These are phyloP conservation scores for Erucastrum elatum DNA, from an alignment of 345 rosid species.

Conservation along the genomic window DNA sequence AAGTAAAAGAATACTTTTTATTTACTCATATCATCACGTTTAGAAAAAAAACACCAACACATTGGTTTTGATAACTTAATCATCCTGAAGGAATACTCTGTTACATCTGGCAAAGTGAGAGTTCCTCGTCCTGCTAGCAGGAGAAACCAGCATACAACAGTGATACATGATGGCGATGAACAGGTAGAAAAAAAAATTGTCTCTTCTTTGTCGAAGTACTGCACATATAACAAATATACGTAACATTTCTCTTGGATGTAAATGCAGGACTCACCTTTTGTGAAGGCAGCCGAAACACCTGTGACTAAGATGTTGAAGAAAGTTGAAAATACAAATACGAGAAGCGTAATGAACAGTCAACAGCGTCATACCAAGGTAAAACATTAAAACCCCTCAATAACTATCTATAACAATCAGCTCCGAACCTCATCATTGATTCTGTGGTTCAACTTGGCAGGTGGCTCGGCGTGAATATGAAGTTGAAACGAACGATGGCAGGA, in stretches of 20 bases:
- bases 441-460: constrained; percentile 50
- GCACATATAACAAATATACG: not conserved
- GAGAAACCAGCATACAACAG: constrained; percentile 42
- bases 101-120: constrained; percentile 62
- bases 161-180: constrained; percentile 46
- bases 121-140: constrained; percentile 45
- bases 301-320: constrained; percentile 58
- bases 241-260: not conserved
- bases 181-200: constrained; percentile 41
- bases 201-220: constrained; percentile 13
- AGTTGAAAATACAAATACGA: constrained; percentile 51
- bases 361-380: constrained; percentile 74
- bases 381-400: too few species aligned
- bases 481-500: constrained; percentile 62
- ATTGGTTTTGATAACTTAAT: not conserved
- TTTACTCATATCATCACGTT: too few species aligned
- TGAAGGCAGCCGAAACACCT: constrained; percentile 55
- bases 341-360: constrained; percentile 52
- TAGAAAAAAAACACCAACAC: not conserved
- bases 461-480: constrained; percentile 73
- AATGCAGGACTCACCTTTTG: constrained; percentile 56
- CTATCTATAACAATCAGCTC: not conserved
- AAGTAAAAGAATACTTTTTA: not conserved
- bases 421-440: not conserved
- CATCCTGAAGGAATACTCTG: constrained; percentile 56